Conservation (phyloP, 148 eudicot species). For the Amaranthus hypochondriacus region DNA sequence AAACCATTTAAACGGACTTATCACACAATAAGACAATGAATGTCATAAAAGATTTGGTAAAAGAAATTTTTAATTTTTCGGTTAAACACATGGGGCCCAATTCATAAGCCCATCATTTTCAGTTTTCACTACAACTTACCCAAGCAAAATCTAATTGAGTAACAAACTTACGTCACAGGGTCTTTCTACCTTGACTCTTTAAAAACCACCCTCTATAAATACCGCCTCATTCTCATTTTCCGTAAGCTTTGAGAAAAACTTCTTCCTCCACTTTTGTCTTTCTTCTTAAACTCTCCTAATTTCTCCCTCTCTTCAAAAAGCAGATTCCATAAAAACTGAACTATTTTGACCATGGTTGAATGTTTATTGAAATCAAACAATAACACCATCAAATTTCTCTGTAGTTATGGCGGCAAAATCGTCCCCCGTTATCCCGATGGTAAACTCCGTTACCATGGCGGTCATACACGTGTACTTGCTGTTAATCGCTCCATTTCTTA, state of each 20-base stretch:
- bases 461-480: constrained; percentile 75
- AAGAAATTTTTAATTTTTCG: too few relatives aligned
- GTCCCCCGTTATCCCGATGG: constrained; percentile 74
- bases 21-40: too few relatives aligned
- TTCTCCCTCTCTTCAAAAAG: not conserved
- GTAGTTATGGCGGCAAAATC: constrained; percentile 85
- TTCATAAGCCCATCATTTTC: too few relatives aligned
- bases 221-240: not conserved
- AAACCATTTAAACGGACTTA: too few relatives aligned
- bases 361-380: constrained; percentile 5
- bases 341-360: constrained; percentile 6
- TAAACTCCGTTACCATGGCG: constrained; percentile 86
- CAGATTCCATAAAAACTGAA: not conserved
- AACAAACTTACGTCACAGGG: not conserved
- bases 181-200: not conserved
- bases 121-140: not conserved
- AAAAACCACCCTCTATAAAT: constrained; percentile 24
- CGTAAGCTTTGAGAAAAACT: constrained; percentile 20
- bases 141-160: not conserved
- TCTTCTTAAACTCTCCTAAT: not conserved
- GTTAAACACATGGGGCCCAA: too few relatives aligned
- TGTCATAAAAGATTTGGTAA: too few relatives aligned
- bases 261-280: not conserved
- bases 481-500: constrained; percentile 57
- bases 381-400: constrained; percentile 56